phyloP scores from a whole-genome alignment of 495 filamentous ascomycete genomes.

The Staphylotrichum longicolle region DNA sequence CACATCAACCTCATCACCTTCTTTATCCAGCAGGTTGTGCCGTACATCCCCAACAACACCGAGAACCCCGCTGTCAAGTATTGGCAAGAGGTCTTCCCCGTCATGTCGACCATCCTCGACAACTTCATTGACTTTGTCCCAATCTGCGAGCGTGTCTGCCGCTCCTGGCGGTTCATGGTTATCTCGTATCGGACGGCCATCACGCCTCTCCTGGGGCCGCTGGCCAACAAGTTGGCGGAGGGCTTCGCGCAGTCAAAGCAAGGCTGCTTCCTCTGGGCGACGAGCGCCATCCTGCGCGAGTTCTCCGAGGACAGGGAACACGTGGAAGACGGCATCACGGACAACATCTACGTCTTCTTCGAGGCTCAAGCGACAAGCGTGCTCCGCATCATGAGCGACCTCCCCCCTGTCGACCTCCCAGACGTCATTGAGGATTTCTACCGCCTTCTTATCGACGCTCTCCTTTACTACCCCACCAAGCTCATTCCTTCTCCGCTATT shows the following conservation, averaged over 20 bases:
- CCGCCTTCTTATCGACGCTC: constrained; percentile 81
- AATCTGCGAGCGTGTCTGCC: constrained; percentile 88
- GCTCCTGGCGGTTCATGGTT: constrained; percentile 94
- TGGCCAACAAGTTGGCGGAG: constrained; percentile 81
- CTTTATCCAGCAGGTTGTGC: constrained; percentile 76
- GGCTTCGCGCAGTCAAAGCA: constrained; percentile 85
- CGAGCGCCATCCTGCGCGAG: constrained; percentile 89
- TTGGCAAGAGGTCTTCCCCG: constrained; percentile 86
- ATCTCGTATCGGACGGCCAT: constrained; percentile 91
- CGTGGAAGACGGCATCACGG: constrained; percentile 79
- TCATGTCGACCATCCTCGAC: constrained; percentile 77
- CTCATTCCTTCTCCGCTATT: constrained; percentile 75
- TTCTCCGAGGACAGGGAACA: constrained; percentile 85
- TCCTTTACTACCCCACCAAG: constrained; percentile 85
- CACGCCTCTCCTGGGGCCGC: constrained; percentile 73
- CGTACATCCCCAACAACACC: constrained; percentile 66
- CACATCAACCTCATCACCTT: constrained; percentile 88
- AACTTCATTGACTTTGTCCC: constrained; percentile 80
- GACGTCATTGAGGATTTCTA: constrained; percentile 99
- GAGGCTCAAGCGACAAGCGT: constrained; percentile 87
- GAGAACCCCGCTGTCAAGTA: constrained; percentile 94
- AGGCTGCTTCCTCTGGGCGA: constrained; percentile 97
- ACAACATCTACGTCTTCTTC: constrained; percentile 89
- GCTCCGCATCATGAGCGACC: constrained; percentile 80
- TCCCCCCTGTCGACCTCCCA: constrained; percentile 81